These are phyloP conservation scores for Wakefieldia striispora DNA, from an alignment of 768 basidiomycete genomes.

Conservation along the genomic window DNA sequence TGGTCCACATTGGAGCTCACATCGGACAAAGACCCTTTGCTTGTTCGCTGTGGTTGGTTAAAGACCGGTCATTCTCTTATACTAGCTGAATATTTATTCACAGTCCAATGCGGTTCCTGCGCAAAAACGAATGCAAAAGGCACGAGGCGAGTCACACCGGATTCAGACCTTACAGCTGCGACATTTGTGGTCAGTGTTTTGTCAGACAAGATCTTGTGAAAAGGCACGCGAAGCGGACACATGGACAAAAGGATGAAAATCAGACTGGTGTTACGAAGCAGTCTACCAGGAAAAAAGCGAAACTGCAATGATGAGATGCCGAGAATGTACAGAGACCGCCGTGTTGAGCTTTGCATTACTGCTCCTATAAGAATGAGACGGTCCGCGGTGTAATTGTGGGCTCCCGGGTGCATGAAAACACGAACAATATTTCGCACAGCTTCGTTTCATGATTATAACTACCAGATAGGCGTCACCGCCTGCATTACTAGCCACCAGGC, in stretches of 20 bases:
- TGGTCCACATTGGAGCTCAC: conserved; percentile 72
- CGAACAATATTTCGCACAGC: too few species aligned
- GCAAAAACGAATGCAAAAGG: conserved; percentile 77
- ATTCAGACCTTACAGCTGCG: conserved; percentile 55
- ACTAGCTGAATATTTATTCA: conserved; percentile 10
- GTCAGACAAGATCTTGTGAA: conserved; percentile 67
- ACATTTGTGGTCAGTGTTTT: conserved; percentile 56
- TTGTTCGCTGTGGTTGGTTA: conserved; percentile 61
- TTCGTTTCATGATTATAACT: too few species aligned
- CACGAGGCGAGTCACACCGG: conserved; percentile 68
- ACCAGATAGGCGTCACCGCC: too few species aligned
- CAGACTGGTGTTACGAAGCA: conserved; percentile 22
- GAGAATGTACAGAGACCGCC: background rate
- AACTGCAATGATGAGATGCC: conserved; percentile 6
- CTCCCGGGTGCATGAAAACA: too few species aligned
- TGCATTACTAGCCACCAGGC: too few species aligned
- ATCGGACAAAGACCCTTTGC: conserved; percentile 65
- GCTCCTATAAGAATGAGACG: too few species aligned
- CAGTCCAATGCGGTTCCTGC: conserved; percentile 62
- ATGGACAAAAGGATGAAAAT: conserved; percentile 40
- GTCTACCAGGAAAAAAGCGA: conserved; percentile 28
- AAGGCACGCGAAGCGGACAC: conserved; percentile 60
- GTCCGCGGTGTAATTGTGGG: too few species aligned
- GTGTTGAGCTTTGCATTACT: too few species aligned
- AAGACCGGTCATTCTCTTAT: background rate